Base-by-base conservation (phyloP, 257 asterid species). In the Solanum tacnaense region DNA sequence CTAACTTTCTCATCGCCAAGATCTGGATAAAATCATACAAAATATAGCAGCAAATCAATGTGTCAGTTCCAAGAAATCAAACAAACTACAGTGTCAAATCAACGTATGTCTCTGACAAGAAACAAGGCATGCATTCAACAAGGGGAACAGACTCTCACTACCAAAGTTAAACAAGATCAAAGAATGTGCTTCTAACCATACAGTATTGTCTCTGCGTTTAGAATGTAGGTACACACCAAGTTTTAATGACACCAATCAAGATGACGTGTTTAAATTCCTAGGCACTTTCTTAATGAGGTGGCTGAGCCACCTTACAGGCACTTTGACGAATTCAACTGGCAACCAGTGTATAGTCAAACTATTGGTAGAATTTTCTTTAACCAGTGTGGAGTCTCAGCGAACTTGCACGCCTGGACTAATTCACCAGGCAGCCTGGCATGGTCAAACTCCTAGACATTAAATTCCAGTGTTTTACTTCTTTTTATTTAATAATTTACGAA, bases 1-100 rank as follows among this genome's bases (percentile, higher is more conserved):
- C 90, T 90, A 81, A 74, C 36, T 86, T 91, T 91, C 90, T 93
- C 92, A 86, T 91, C 92, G 84, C 86, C 93, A 83, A 86, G 44
- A 49, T 87, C 99, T 97, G 95, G 82, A 87, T 60, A 34, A 36
- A 39, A 88, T 70, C 12, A 88, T 82, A 78, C 88, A 23, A 60
- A 35, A 25, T 18, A 71, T 21, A 79, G 84, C 13, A 15, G 27
- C 79, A 67, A 39, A 79, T 39, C 67, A 85, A 84, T 79, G 38
- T 16, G 39, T 8, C 67, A 44, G 15, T 29, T 5, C 9, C 11
- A 71, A 18, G 41, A 71, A 71, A 68, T 68, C 23, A 68, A 68
- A 70, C 76, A 70, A 70, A 70, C 31, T 70, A 70, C 76, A 68
- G 39, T 16, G 23, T 16, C 76, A 70, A 70, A 70, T 70, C 76